Percentiles rank a stretch among this genome's conserved stretches.
Conservation (phyloP, 2,329 filamentous ascomycete species). For the Hymenoscyphus linearis region DNA sequence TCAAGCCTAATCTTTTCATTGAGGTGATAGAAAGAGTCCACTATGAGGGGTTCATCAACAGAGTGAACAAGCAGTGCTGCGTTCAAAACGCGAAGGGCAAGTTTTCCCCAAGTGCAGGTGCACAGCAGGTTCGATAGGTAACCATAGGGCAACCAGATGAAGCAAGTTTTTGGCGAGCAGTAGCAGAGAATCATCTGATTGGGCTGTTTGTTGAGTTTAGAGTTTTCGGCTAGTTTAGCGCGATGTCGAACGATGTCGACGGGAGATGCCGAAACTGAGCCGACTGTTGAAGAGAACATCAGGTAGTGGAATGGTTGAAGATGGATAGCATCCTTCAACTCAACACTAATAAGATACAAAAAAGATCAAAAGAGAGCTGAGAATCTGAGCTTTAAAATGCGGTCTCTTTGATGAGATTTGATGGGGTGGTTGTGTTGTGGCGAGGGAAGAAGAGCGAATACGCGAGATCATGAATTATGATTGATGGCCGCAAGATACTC, state of each 20-base stretch:
- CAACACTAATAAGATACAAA: not conserved
- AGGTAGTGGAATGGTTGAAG: not conserved
- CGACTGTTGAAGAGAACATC: not conserved
- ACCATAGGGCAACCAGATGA: not conserved
- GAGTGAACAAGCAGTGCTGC: no score
- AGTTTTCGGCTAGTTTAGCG: not conserved
- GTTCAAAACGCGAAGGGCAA: no score
- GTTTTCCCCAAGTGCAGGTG: no score
- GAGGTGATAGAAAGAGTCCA: no score
- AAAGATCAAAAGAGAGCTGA: not conserved
- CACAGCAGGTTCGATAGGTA: no score
- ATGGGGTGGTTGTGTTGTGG: not conserved
- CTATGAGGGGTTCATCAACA: no score
- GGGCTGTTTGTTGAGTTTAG: not conserved
- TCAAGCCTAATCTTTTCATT: no score
- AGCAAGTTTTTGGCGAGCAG: not conserved
- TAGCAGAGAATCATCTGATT: not conserved
- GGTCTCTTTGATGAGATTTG: not conserved
- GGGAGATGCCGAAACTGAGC: not conserved
- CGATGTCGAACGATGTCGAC: not conserved
- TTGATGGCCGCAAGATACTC: not conserved
- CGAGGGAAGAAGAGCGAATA: not conserved
- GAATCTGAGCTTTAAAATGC: not conserved
- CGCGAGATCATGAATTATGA: not conserved
- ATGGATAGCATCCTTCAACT: not conserved